phyloP scores from a whole-genome alignment of 2,329 filamentous ascomycete genomes.

The Diplodia sapinea region DNA sequence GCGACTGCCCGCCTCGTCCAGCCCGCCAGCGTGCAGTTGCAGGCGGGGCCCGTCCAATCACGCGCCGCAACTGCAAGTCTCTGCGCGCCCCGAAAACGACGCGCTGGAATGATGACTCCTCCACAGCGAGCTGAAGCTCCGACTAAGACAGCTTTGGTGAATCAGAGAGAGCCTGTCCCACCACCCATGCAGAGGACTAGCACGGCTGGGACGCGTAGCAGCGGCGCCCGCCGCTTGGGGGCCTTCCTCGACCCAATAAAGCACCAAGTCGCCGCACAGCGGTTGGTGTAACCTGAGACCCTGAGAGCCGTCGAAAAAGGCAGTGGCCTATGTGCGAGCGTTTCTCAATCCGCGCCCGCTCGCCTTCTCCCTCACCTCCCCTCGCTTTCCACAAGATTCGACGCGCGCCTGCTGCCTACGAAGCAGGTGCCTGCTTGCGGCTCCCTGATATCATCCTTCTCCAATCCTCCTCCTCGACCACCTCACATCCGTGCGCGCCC shows the following conservation, averaged over 20 bases:
- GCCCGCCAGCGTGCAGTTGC: neutral
- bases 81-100: neutral
- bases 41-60: neutral
- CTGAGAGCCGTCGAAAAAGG: neutral
- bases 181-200: too few relatives aligned
- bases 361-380: constrained; percentile 1
- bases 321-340: neutral
- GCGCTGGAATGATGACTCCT: neutral
- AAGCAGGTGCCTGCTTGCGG: neutral
- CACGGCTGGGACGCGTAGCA: neutral
- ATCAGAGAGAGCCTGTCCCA: neutral
- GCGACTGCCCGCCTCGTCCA: neutral
- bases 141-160: neutral
- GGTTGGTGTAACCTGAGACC: constrained; percentile 20
- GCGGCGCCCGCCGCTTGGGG: neutral
- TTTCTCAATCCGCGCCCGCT: constrained; percentile 14
- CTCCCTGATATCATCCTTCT: neutral
- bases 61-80: neutral
- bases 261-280: constrained; percentile 8
- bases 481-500: neutral
- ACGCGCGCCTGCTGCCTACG: constrained; percentile 16
- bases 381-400: neutral
- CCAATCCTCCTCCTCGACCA: neutral
- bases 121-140: neutral
- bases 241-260: neutral